phyloP scores from a whole-genome alignment of 306 rosid genomes.

The Quercus glauca region DNA sequence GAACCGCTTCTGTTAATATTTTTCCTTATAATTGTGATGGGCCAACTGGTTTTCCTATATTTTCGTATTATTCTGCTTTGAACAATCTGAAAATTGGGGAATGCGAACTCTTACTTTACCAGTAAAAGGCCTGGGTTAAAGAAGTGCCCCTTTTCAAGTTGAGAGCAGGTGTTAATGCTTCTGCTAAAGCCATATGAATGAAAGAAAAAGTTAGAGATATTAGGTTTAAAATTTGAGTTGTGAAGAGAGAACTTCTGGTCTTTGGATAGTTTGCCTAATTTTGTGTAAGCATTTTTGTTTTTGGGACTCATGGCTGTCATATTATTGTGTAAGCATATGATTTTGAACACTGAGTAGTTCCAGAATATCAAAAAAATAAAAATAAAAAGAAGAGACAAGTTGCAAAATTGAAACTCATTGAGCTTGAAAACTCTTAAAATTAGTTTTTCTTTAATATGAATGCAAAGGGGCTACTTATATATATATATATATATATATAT shows the following conservation, averaged over 20 bases:
- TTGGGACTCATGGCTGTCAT: not conserved
- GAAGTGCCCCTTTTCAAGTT: not conserved
- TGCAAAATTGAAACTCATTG: not conserved
- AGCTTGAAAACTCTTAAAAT: not conserved
- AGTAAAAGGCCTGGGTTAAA: not conserved
- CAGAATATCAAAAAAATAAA: not conserved
- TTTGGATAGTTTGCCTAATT: not conserved
- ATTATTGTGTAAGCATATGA: not conserved
- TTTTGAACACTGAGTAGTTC: not conserved
- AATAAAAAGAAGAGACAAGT: not conserved
- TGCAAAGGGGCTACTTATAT: not conserved
- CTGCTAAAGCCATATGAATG: not conserved
- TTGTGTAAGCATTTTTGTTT: not conserved
- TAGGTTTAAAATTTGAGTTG: not conserved
- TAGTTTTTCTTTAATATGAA: not conserved
- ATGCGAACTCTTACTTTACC: not conserved
- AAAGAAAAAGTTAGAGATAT: not conserved
- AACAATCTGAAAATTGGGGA: not conserved
- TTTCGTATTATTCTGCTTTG: not conserved
- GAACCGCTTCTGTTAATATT: not conserved
- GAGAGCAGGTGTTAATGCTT: not conserved
- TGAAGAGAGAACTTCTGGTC: not conserved
- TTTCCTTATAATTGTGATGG: not conserved
- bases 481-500: too few relatives aligned
- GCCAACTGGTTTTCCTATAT: not conserved